A percentile compares a stretch with the other conserved stretches of the same genome.
phyloP scores from a whole-genome alignment of 257 asterid species.

The Jacaranda copaia region DNA sequence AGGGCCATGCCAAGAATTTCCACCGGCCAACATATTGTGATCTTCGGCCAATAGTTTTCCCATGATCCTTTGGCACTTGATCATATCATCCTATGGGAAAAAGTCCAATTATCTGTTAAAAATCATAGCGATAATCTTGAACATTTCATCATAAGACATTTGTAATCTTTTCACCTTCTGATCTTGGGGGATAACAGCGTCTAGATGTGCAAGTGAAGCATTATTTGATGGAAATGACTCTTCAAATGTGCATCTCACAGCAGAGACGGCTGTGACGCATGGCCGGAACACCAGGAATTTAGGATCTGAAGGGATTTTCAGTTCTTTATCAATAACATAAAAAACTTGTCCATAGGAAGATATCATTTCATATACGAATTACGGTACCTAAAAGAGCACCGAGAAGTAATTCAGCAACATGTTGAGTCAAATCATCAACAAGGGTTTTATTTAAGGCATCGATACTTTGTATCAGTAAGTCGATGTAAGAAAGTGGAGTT shows the following conservation, averaged over 20 bases:
- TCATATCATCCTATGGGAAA: conserved; percentile 53
- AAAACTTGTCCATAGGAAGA: background rate
- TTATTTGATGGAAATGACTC: conserved; percentile 27
- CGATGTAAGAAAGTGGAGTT: conserved; percentile 66
- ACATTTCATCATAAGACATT: background rate
- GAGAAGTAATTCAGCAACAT: conserved; percentile 51
- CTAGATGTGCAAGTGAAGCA: conserved; percentile 38
- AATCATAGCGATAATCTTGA: background rate
- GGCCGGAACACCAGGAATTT: conserved; percentile 62
- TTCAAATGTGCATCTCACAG: conserved; percentile 41
- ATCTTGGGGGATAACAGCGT: conserved; percentile 48
- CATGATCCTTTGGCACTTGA: conserved; percentile 52
- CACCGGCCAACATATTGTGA: conserved; percentile 1
- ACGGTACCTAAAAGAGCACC: conserved; percentile 59
- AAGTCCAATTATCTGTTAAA: background rate
- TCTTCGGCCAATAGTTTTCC: conserved; percentile 34
- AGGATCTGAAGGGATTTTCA: conserved; percentile 47
- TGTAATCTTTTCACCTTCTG: conserved; percentile 48
- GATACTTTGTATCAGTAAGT: conserved; percentile 40
- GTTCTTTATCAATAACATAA: background rate
- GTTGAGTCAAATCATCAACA: conserved; percentile 35
- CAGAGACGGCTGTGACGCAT: conserved; percentile 56
- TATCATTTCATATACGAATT: background rate
- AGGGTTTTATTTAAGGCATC: conserved; percentile 36
- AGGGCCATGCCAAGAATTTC: conserved; percentile 38